Percentiles rank a stretch among this genome's conserved stretches.
Conservation (phyloP, 2,329 filamentous ascomycete species). For the Ophidiomyces ophidiicola region DNA sequence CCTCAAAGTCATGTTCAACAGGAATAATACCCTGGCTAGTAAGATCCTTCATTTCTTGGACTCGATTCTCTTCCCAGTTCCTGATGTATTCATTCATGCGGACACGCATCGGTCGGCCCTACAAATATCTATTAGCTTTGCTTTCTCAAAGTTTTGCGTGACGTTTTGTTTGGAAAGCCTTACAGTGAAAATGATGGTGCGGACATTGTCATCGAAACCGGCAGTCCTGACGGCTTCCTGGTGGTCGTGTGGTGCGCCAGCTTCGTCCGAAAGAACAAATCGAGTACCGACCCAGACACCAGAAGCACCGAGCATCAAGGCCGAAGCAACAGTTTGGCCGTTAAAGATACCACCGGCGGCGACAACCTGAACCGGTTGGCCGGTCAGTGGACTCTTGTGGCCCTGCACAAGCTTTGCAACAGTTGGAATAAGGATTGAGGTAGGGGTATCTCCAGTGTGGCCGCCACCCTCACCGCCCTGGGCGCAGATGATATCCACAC, state of each 20-base stretch:
- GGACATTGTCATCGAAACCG: conserved; percentile 87
- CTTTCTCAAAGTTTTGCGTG: neutral
- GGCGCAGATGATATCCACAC: conserved; percentile 92
- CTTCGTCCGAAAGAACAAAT: conserved; percentile 89
- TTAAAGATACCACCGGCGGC: conserved; percentile 91
- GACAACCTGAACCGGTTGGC: conserved; percentile 76
- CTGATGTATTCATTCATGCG: conserved; percentile 86
- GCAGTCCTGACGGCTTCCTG: conserved; percentile 90
- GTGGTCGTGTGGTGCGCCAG: conserved; percentile 82
- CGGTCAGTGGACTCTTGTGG: conserved; percentile 75
- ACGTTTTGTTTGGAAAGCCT: conserved; percentile 8
- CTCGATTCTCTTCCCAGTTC: conserved; percentile 92
- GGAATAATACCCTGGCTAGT: conserved; percentile 82
- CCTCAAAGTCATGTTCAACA: conserved; percentile 88
- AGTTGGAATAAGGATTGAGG: conserved; percentile 80
- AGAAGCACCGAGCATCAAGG: conserved; percentile 81
- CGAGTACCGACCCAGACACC: conserved; percentile 96
- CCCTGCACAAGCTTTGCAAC: conserved; percentile 71
- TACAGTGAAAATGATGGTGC: conserved; percentile 92
- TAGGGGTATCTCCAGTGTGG: conserved; percentile 89
- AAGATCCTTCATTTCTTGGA: conserved; percentile 80
- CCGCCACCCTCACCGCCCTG: conserved; percentile 96
- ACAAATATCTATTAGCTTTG: conserved; percentile 1
- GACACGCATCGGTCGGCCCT: conserved; percentile 81
- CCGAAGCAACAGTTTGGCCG: conserved; percentile 76